Evolutionary conservation across 495 filamentous ascomycete species (phyloP).

Genomic region (Aspergillus panamensis): DNA sequence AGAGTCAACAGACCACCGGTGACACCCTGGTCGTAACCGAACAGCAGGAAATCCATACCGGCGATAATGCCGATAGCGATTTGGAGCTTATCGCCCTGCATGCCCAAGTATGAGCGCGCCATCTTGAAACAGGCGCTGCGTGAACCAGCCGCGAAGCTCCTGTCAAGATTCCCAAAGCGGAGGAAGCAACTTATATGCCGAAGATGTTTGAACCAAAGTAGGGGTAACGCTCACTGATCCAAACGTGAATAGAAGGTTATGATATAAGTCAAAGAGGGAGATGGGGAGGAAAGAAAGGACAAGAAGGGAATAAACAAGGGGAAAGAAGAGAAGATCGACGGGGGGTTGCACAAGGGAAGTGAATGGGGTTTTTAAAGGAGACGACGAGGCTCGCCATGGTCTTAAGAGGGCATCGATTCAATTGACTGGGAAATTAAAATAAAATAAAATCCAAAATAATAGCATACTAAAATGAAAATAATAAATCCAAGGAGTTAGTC

Average conservation of each 20-base stretch:
- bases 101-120: constrained; percentile 54
- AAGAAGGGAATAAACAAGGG: constrained; percentile 2
- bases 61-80: constrained; percentile 65
- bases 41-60: constrained; percentile 66
- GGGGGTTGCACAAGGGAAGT: constrained; percentile 15
- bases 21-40: constrained; percentile 58
- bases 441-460: neutral
- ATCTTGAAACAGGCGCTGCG: constrained; percentile 20
- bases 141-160: constrained; percentile 4
- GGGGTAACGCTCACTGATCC: neutral
- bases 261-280: neutral
- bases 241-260: neutral
- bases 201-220: neutral
- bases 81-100: constrained; percentile 62
- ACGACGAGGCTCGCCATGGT: constrained; percentile 6
- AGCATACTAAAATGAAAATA: neutral
- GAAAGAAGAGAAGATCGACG: constrained; percentile 11
- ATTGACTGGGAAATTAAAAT: constrained; percentile 2
- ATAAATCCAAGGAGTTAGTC: neutral
- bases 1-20: constrained; percentile 59
- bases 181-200: neutral
- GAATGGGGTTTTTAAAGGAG: constrained; percentile 10
- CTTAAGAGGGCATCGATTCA: neutral
- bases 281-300: neutral
- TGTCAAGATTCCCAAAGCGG: neutral